These are phyloP conservation scores for Inonotus hispidus DNA, from an alignment of 1,284 basidiomycete genomes.

Conservation along the genomic window DNA sequence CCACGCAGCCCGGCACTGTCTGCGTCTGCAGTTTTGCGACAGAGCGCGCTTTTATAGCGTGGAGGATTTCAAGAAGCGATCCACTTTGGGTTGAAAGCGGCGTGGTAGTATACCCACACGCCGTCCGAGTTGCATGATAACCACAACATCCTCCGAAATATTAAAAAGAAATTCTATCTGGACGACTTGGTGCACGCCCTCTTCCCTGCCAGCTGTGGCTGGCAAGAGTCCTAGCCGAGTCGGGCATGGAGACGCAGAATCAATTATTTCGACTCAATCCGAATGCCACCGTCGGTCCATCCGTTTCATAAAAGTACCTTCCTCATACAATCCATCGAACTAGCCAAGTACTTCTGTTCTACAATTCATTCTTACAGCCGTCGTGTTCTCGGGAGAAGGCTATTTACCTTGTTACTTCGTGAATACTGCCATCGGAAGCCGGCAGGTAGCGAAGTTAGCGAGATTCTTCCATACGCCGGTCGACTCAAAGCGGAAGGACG, in stretches of 20 bases:
- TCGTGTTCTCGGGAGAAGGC: background rate
- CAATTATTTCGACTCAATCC: background rate
- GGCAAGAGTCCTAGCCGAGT: background rate
- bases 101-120: background rate
- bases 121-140: background rate
- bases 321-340: background rate
- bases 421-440: background rate
- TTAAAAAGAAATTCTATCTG: background rate
- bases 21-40: too few relatives aligned
- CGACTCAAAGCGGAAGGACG: background rate
- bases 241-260: background rate
- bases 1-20: too few relatives aligned
- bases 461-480: background rate
- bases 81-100: background rate
- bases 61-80: background rate
- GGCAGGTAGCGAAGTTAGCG: background rate
- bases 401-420: constrained; percentile 2
- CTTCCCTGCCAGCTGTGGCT: background rate
- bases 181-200: too few relatives aligned
- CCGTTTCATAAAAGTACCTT: background rate
- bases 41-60: background rate
- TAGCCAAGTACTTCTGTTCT: background rate
- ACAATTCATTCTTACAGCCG: background rate
- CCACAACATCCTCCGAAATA: background rate
- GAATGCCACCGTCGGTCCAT: background rate